These are phyloP conservation scores for Tuber magnatum DNA, from an alignment of 495 filamentous ascomycete genomes.

Conservation along the genomic window DNA sequence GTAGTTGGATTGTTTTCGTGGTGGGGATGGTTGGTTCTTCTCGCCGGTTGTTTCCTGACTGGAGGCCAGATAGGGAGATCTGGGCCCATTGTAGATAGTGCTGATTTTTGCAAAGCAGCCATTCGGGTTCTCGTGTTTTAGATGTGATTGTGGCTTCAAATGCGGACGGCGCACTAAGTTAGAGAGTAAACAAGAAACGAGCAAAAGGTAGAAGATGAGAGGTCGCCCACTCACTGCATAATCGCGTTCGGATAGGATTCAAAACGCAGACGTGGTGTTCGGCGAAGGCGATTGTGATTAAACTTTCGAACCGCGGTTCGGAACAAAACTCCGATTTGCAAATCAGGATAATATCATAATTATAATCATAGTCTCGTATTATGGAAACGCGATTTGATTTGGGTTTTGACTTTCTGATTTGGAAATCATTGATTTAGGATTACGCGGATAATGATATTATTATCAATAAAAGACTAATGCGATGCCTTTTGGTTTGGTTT, in stretches of 20 bases:
- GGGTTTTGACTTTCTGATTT: no score
- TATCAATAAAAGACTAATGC: no score
- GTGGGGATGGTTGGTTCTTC: conserved; percentile 27
- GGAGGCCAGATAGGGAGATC: conserved; percentile 27
- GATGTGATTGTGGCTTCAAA: neutral
- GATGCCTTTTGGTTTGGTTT: no score
- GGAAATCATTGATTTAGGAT: no score
- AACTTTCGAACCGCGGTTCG: no score
- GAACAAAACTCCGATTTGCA: neutral
- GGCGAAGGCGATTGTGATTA: no score
- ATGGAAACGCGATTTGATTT: no score
- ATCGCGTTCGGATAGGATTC: neutral
- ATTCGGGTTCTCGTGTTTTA: neutral
- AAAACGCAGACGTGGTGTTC: neutral
- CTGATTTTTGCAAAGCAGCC: neutral
- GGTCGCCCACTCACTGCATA: neutral
- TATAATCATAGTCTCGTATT: no score
- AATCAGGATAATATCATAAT: no score
- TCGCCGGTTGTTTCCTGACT: conserved; percentile 23
- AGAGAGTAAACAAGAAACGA: neutral
- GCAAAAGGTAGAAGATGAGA: neutral
- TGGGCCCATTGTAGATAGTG: conserved; percentile 34
- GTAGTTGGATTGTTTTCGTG: conserved; percentile 40
- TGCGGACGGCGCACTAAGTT: neutral
- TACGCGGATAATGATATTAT: no score